These are phyloP conservation scores for Starmerella scarabaei DNA, from an alignment of 805 yeast species.

Conservation along the genomic window DNA sequence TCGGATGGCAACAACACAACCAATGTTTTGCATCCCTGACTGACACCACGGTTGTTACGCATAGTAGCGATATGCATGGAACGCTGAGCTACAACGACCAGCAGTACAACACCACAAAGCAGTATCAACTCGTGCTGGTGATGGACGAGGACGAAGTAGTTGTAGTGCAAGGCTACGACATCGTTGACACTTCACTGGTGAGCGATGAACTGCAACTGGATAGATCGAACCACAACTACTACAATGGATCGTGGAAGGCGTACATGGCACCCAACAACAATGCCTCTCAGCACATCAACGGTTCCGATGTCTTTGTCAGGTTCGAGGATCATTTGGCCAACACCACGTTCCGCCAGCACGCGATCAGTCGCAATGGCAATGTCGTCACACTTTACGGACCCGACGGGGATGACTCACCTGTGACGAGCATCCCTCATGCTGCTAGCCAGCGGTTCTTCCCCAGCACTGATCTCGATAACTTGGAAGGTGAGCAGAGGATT, in stretches of 20 bases:
- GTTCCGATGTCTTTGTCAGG: slow-evolving; percentile 8
- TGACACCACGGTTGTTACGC: slow-evolving; percentile 5
- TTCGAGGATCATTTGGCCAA: slow-evolving; percentile 1
- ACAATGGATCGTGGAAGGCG: slow-evolving; percentile 11
- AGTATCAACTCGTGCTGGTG: slow-evolving; percentile 3
- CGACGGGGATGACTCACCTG: not conserved
- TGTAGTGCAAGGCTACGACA: slow-evolving; percentile 1
- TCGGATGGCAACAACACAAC: slow-evolving; percentile 1
- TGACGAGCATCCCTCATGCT: not conserved
- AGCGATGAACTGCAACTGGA: slow-evolving; percentile 1
- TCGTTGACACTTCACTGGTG: not conserved
- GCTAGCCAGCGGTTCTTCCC: not conserved
- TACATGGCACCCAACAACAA: not conserved
- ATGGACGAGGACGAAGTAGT: slow-evolving; percentile 1
- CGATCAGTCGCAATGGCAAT: slow-evolving; percentile 8
- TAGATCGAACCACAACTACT: slow-evolving; percentile 1
- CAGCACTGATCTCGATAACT: not conserved
- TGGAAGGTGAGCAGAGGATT: not conserved
- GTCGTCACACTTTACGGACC: not conserved
- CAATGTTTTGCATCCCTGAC: slow-evolving; percentile 1
- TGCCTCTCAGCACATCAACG: not conserved
- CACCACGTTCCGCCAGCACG: slow-evolving; percentile 6
- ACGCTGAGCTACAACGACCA: not conserved
- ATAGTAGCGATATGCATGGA: slow-evolving; percentile 1
- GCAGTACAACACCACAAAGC: slow-evolving; percentile 1